phyloP scores from a whole-genome alignment of 805 yeast species.

The Wickerhamiella dianesei region DNA sequence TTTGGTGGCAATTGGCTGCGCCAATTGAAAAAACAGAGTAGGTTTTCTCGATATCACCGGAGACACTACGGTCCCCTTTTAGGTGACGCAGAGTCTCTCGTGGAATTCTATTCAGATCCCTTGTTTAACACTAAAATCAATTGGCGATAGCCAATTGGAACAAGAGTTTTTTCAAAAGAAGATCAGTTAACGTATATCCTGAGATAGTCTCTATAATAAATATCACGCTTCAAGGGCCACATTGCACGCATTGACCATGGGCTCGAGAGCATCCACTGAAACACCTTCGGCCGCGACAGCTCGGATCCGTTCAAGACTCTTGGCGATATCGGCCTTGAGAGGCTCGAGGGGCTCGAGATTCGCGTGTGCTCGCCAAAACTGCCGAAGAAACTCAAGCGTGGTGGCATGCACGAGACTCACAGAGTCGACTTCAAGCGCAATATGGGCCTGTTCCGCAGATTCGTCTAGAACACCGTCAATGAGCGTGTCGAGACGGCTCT shows the following conservation, averaged over 20 bases:
- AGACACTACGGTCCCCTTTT: too few relatives aligned
- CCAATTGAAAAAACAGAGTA: too few relatives aligned
- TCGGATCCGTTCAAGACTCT: constrained; percentile 10
- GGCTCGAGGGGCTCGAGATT: neutral
- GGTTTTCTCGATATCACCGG: too few relatives aligned
- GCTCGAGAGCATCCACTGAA: neutral
- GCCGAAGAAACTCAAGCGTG: constrained; percentile 59
- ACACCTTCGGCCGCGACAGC: constrained; percentile 2
- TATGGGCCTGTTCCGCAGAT: constrained; percentile 1
- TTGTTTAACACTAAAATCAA: too few relatives aligned
- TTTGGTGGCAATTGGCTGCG: too few relatives aligned
- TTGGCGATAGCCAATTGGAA: too few relatives aligned
- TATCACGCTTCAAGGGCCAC: neutral
- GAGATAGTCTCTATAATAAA: too few relatives aligned
- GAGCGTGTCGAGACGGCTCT: constrained; percentile 4
- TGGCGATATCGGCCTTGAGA: neutral
- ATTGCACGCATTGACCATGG: neutral
- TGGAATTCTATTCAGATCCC: too few relatives aligned
- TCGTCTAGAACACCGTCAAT: neutral
- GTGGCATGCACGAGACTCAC: constrained; percentile 55
- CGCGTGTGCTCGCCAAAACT: constrained; percentile 41
- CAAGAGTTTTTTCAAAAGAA: too few relatives aligned
- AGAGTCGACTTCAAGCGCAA: constrained; percentile 32
- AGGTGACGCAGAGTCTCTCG: too few relatives aligned
- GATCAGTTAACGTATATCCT: too few relatives aligned